These are phyloP conservation scores for Aspergillus biplanus DNA, from an alignment of 495 filamentous ascomycete genomes.

Conservation along the genomic window DNA sequence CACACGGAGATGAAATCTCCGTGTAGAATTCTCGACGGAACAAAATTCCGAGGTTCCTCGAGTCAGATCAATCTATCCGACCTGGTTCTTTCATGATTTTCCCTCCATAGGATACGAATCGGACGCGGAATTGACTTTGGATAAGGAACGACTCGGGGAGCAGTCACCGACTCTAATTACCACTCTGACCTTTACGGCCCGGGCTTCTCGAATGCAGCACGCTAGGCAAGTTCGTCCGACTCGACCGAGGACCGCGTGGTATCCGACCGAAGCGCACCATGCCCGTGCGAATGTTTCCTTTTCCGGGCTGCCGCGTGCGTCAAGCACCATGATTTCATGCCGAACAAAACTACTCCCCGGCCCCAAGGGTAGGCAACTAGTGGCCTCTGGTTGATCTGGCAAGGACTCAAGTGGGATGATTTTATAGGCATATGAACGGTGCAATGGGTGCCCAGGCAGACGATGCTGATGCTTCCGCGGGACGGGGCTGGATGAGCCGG, in stretches of 20 bases:
- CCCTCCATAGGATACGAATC: background rate
- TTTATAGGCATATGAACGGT: constrained; percentile 62
- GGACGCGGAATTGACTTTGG: background rate
- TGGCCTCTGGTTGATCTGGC: constrained; percentile 30
- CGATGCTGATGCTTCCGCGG: constrained; percentile 26
- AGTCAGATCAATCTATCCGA: background rate
- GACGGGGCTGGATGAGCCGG: constrained; percentile 16
- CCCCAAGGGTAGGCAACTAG: constrained; percentile 8
- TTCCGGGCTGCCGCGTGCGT: constrained; percentile 55
- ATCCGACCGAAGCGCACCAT: constrained; percentile 69
- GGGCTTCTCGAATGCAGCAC: constrained; percentile 72
- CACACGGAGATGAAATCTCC: background rate
- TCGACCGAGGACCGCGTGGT: constrained; percentile 69
- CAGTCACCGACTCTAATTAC: constrained; percentile 60
- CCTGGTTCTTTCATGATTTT: background rate
- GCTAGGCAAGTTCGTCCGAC: constrained; percentile 64
- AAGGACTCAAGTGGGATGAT: constrained; percentile 57
- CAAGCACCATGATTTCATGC: constrained; percentile 53
- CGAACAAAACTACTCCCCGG: constrained; percentile 18
- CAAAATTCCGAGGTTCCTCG: background rate
- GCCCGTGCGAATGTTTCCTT: constrained; percentile 69
- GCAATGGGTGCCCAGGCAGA: constrained; percentile 64
- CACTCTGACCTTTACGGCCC: constrained; percentile 65
- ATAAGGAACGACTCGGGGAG: constrained; percentile 7
- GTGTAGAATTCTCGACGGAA: constrained; percentile 8